Evolutionary conservation across 2,329 filamentous ascomycete genomes (phyloP), one percentile per base, ranked within the genome.

Genomic region (Sporothrix schenckii): DNA sequence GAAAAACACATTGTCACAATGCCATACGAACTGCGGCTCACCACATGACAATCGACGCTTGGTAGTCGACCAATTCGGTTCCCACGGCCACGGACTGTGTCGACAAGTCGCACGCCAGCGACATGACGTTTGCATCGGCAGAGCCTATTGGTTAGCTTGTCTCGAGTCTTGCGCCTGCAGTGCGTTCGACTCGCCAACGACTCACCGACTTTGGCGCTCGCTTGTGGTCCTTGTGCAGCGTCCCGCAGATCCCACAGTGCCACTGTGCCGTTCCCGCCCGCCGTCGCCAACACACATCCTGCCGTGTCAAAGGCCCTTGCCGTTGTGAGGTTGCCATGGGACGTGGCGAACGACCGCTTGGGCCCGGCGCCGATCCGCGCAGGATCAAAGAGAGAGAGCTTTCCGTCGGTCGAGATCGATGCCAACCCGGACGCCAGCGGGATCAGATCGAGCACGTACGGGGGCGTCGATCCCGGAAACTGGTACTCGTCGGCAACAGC

Each of bases 211-310:
- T 84, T 83, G 72, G 81, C 80, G 10, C 82, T 80, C 6, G 83
- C 83, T 69, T 80, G 78, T 3, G 81, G 54, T 3, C 66, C 81
- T 41, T 76, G 76, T 10, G 74, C 75, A 0, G 78, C 75, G 11
- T 83, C 80, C 44, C 89, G 83, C 73, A 89, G 76, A 80, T 93
- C 91, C 88, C 89, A 91, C 63, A 91, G 80, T 0, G 82, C 85
- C 13, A 93, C 85, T 10, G 83, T 81, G 9, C 92, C 91, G 76
- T 93, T 89, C 77, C 91, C 87, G 61, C 92, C 92, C 0, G 90
- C 87, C 0, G 91, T 93, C 71, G 87, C 87, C 6, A 93, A 82
- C 24, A 89, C 77, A 4, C 83, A 84, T 39, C 83, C 83, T 24
- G 78, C 79, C 5, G 79, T 80, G 71, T 87, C 86, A 61, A 87